Base-by-base conservation (phyloP, 1,284 basidiomycete species). In the Cryptococcus sp. region DNA sequence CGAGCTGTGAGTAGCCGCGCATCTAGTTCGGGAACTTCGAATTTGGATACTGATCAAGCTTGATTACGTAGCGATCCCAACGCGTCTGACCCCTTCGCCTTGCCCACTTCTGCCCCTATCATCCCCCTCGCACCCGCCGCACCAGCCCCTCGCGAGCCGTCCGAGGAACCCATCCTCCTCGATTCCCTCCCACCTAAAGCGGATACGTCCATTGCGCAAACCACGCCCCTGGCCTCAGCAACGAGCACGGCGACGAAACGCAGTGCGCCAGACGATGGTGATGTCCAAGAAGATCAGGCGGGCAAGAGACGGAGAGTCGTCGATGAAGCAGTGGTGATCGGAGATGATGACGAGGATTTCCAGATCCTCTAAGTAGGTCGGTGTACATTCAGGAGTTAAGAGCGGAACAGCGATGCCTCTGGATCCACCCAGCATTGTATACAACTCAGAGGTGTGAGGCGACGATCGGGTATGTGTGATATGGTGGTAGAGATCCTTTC, bases 1-100 rank as follows among this genome's bases (percentile, higher is more conserved):
- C 46, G 76, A 80, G 38, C 80, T 90, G 90, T 93, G 69, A 77
- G 91, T 84, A 13, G 42, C 39, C n/a, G 39, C 43, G n/a, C 46
- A 47, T 22, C 16, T 42, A 30, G 23, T 45, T 11, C 20, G 27
- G 13, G 30, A 25, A 20, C 41, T 8, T 48, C 20, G 43, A 11
- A 3, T 13, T 27, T 19, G 23, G 50, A 10, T 11, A 52, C 52
- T 17, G 13, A 23, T 30, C 38, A 50, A n/a, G 17, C 7, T 19
- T 11, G 42, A 23, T 10, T n/a, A 15, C 27, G 17, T 27, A 60
- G 65, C 16, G 58, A 62, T 25, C 11, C 51, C 10, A 57, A 58
- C 42, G 42, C 61, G 3, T 8, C 47, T 6, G 20, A 38, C 7
- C 41, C 60, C 11, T 68, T 64, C 48, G 47, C 56, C 5, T 48